Base-by-base conservation (phyloP, 331 rosid species). In the Malus hybrid region DNA sequence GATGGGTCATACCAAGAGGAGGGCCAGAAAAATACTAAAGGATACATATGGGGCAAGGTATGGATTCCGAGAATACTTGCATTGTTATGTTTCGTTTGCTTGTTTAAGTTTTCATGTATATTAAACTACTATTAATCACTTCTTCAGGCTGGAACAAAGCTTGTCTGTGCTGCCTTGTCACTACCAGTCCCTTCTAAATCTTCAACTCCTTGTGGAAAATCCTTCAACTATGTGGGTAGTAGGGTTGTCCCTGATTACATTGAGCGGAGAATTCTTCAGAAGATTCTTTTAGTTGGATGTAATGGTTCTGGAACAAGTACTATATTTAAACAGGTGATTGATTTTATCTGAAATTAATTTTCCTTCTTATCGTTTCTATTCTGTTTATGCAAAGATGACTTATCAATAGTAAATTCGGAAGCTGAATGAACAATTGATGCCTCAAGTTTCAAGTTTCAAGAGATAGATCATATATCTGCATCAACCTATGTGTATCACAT, bases 1-100 rank as follows among this genome's bases (percentile, higher is more conserved):
- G 99, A 95, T 76, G 99, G 99, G 32, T 95, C 99, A 56, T 95
- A 92, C 86, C 99, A 92, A 86, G 99, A 95, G 81, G 99, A 95
- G 90, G 99, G 99, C 70, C 99, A 95, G 81, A 95, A 87, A 78
- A 95, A 95, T 83, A 95, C 97, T 29, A 90, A 89, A 90, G 99
- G 99, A 54, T 89, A 81, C 79, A 87, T 95, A 70, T 95, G 99
- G 99, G 99, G 99, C 50, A 95, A 95, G 97, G 99, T 92, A 87
- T 65, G 20, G 46, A 65, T 42, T 73, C 27, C 71, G 50, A 56
- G 36, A 29, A 44, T 72, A 71, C 34, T 39, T 36, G 74, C 12
- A 46, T 70, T 71, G 10, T 57, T 78, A 11, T 79, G 32, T 76
- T 52, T 27, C 19, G 66, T 36, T 65, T 57, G 39, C 36, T 56